These are phyloP conservation scores for Penicillium sclerotiorum DNA, from an alignment of 2,329 filamentous ascomycete species.

Conservation along the genomic window DNA sequence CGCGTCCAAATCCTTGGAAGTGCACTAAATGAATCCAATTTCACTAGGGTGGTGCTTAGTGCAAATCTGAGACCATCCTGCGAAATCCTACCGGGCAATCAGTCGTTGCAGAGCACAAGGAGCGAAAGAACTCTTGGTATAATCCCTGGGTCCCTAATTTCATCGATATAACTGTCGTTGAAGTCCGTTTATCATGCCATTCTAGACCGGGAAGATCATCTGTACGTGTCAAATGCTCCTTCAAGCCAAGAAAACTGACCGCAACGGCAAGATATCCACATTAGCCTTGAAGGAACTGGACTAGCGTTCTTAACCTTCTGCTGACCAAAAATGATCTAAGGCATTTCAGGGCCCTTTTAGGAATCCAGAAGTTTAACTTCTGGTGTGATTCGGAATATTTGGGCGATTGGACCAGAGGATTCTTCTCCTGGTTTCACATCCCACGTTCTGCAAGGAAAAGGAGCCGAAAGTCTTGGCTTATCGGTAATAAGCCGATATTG, in stretches of 20 bases:
- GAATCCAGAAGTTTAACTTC: not conserved
- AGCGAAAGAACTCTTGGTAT: not conserved
- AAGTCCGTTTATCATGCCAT: not conserved
- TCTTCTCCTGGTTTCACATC: not conserved
- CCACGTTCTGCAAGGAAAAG: not conserved
- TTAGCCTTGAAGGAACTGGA: not conserved
- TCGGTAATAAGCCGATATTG: not conserved
- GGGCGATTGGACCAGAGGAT: not conserved
- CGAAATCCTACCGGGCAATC: not conserved
- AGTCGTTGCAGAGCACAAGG: not conserved
- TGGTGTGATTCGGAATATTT: not conserved
- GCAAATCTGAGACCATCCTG: not conserved
- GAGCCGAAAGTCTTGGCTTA: not conserved
- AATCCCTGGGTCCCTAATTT: not conserved
- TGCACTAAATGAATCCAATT: not conserved
- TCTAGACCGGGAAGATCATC: not conserved
- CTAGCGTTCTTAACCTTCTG: not conserved
- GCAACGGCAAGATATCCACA: not conserved
- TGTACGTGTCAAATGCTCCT: too few relatives aligned
- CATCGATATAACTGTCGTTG: not conserved
- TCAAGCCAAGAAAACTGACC: not conserved
- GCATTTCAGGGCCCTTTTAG: not conserved
- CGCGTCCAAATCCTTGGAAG: not conserved
- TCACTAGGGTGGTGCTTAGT: not conserved
- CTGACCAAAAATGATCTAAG: not conserved